Conservation (phyloP, 1,284 basidiomycete species). For the Porodaedalea pini region DNA sequence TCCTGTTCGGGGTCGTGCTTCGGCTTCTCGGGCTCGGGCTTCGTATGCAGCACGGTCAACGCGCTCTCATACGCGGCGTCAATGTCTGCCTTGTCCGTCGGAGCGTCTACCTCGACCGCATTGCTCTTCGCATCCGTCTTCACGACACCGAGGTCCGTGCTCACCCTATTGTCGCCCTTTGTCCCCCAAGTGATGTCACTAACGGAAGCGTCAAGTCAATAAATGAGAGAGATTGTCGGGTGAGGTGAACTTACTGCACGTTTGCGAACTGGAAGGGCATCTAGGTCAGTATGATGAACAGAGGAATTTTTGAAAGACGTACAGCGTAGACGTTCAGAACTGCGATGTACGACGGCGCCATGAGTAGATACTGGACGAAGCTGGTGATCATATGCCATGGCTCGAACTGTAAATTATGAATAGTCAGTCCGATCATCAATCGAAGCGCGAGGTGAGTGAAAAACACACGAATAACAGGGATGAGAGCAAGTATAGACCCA, state of each 20-base stretch:
- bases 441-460: slow-evolving; percentile 3
- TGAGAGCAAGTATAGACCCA: slow-evolving; percentile 80
- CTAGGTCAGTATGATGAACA: slow-evolving; percentile 12
- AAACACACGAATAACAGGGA: slow-evolving; percentile 77
- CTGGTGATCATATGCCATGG: slow-evolving; percentile 93
- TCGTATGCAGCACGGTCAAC: slow-evolving; percentile 68
- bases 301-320: slow-evolving; percentile 31
- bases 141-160: slow-evolving; percentile 81
- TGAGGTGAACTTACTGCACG: background rate
- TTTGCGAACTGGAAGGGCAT: slow-evolving; percentile 39
- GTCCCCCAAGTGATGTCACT: slow-evolving; percentile 86
- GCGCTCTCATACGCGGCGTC: slow-evolving; percentile 85
- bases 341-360: slow-evolving; percentile 90
- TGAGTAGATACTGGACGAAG: slow-evolving; percentile 89
- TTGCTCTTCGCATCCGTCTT: slow-evolving; percentile 55
- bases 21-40: slow-evolving; percentile 66
- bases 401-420: slow-evolving; percentile 54
- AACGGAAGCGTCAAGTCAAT: slow-evolving; percentile 10
- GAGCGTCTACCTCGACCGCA: slow-evolving; percentile 79
- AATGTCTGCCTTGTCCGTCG: slow-evolving; percentile 82
- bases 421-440: slow-evolving; percentile 4
- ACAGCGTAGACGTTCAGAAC: slow-evolving; percentile 88
- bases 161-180: slow-evolving; percentile 85
- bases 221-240: background rate
- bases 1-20: slow-evolving; percentile 63